These are phyloP conservation scores for Syzygium jambos DNA, from an alignment of 345 rosid genomes.

Conservation along the genomic window DNA sequence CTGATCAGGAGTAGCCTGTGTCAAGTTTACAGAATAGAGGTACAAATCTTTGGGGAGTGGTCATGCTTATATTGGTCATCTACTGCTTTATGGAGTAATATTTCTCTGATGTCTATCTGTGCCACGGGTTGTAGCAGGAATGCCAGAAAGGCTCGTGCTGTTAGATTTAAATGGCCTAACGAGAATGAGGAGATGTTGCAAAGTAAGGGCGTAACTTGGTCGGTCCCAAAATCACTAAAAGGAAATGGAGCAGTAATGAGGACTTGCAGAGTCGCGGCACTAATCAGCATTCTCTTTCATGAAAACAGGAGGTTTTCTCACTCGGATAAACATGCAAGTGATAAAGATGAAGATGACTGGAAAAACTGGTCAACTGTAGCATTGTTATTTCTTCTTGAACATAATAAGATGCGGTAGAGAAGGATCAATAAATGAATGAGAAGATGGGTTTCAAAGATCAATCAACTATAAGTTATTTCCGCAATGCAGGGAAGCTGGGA, in stretches of 20 bases:
- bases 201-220: neutral
- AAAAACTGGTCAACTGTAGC: neutral
- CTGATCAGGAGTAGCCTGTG: conserved; percentile 31
- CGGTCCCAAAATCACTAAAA: neutral
- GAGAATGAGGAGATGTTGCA: neutral
- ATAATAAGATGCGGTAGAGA: neutral
- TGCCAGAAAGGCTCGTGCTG: neutral
- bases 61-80: neutral
- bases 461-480: neutral
- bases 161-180: neutral
- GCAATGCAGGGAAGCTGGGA: neutral
- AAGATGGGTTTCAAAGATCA: neutral
- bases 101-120: neutral
- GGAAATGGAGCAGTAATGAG: neutral
- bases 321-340: neutral
- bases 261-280: neutral
- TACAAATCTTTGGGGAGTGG: neutral
- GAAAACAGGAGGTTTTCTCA: neutral
- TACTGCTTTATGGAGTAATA: neutral
- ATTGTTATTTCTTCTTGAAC: neutral
- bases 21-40: conserved; percentile 81
- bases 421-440: neutral
- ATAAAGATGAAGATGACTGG: neutral
- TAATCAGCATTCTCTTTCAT: neutral
- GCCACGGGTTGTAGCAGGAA: neutral